phyloP scores from a whole-genome alignment of 208 protist species.

The Vickermania spadyakhi region DNA sequence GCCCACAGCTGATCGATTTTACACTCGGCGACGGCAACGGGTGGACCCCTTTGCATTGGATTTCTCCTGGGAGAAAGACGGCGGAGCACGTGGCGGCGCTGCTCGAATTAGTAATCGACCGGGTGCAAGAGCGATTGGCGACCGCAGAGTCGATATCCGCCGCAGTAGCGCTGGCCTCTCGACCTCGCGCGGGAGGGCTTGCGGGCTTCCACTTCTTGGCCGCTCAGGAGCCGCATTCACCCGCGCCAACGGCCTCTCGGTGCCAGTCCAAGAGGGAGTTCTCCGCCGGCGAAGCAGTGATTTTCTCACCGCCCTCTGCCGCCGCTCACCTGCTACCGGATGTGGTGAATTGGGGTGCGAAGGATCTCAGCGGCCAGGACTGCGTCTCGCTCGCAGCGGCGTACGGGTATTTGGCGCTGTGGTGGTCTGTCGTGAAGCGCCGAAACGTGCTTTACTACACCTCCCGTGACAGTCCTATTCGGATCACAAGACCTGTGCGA shows the following conservation, averaged over 20 bases:
- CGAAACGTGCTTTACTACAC: neutral
- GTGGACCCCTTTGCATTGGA: neutral
- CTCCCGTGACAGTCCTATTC: neutral
- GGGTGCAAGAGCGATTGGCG: neutral
- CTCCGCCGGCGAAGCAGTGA: neutral
- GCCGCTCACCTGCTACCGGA: neutral
- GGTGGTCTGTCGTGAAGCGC: neutral
- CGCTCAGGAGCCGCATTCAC: neutral
- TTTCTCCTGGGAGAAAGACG: neutral
- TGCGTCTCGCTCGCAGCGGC: neutral
- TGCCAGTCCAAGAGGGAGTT: neutral
- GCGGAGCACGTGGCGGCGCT: neutral
- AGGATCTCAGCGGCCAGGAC: neutral
- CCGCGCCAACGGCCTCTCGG: too few species aligned
- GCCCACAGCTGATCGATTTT: neutral
- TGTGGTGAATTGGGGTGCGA: neutral
- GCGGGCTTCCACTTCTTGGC: neutral
- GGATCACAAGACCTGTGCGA: neutral
- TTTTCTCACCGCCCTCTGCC: neutral
- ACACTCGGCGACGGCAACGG: neutral
- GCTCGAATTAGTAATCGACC: neutral
- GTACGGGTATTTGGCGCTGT: neutral
- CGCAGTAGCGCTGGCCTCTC: too few species aligned
- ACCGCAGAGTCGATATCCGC: too few species aligned
- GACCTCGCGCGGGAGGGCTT: neutral